phyloP scores from a whole-genome alignment of 2,329 filamentous ascomycete species.

The Emericellopsis cladophorae region DNA sequence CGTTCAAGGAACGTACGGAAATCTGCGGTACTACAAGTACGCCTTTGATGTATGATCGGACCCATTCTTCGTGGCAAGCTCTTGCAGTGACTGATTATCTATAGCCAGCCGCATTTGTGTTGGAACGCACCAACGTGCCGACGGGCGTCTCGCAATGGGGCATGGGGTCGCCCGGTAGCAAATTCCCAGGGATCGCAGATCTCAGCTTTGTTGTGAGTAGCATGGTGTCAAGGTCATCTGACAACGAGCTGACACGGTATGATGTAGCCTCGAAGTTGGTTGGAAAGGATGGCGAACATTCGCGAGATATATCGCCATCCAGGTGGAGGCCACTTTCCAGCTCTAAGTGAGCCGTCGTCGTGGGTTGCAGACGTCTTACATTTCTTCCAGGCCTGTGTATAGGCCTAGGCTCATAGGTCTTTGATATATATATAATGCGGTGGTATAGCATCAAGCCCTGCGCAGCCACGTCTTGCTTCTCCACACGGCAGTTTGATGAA shows the following conservation, averaged over 20 bases:
- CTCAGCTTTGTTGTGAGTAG: not conserved
- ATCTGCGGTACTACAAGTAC: constrained; percentile 3
- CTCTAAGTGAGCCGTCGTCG: constrained; percentile 1
- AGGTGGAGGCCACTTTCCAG: constrained; percentile 3
- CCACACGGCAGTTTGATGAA: too few species aligned
- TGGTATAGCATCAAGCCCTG: too few species aligned
- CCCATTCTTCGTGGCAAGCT: not conserved
- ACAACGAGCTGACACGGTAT: not conserved
- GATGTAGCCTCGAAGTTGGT: not conserved
- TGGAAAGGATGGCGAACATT: not conserved
- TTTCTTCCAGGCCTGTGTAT: constrained; percentile 1
- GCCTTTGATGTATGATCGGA: constrained; percentile 1
- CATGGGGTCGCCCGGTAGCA: not conserved
- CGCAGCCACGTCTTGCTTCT: too few species aligned
- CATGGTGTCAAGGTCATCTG: not conserved
- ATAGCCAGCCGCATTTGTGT: not conserved
- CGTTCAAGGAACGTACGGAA: constrained; percentile 2
- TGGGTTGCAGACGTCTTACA: constrained; percentile 2
- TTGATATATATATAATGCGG: too few species aligned
- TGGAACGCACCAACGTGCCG: not conserved
- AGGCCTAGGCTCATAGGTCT: too few species aligned
- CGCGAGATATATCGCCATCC: not conserved
- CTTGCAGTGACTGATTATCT: not conserved
- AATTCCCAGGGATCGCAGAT: not conserved
- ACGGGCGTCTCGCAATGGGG: constrained; percentile 3